Evolutionary conservation across 257 asterid genomes (phyloP).

Genomic region (Forsythia viridissima): DNA sequence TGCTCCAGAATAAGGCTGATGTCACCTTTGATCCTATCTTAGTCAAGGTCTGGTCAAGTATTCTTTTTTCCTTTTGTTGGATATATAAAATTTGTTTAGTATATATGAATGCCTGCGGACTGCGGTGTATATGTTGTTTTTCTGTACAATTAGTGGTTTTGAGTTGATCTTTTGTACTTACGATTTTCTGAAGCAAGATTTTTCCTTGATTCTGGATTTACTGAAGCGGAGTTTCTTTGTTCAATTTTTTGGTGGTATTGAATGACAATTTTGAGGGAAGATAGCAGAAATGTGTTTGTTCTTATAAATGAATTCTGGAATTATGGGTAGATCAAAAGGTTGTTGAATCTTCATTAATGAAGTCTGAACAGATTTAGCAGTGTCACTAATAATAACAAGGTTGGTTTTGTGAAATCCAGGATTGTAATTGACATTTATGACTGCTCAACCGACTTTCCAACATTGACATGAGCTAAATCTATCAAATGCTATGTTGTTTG

Average conservation of each 20-base stretch:
- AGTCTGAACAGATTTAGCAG: conserved; percentile 15
- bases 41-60: conserved; percentile 58
- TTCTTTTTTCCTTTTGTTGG: conserved; percentile 1
- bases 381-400: background rate
- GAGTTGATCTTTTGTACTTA: conserved; percentile 7
- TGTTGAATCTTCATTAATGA: background rate
- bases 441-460: conserved; percentile 10
- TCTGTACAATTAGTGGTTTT: conserved; percentile 9
- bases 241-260: background rate
- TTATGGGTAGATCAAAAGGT: background rate
- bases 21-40: conserved; percentile 66
- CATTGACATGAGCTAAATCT: background rate
- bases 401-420: background rate
- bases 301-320: background rate
- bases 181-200: conserved; percentile 14
- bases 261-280: background rate
- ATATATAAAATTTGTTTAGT: background rate
- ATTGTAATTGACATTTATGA: conserved; percentile 4
- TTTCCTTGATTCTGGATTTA: background rate
- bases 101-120: background rate
- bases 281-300: background rate
- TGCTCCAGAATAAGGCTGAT: conserved; percentile 93
- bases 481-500: background rate
- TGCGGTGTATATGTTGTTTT: background rate
- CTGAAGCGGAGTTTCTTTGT: background rate